Evolutionary conservation across 1,284 basidiomycete species (phyloP), one percentile per base, ranked within the genome.

Genomic region (Somion occarium): DNA sequence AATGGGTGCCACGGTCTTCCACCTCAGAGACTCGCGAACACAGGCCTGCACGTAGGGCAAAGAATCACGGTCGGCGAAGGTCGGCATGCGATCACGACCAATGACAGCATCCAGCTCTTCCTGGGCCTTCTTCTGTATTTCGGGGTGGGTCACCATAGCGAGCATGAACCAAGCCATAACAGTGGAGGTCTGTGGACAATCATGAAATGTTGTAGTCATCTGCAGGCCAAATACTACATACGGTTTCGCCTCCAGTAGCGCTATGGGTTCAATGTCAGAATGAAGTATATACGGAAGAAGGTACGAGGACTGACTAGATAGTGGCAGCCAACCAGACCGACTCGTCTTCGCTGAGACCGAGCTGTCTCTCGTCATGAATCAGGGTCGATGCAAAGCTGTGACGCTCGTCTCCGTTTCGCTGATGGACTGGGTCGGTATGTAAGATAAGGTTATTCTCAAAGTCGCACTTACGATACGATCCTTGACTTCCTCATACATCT

Each of bases 81-180:
- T 57, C 0, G 73, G 73, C 12, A 66, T 37, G 24, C 70, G 53
- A 11, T 64, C 62, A 2, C 44, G 30, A 1, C 71, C 71, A 38
- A 72, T 59, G n/a, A 73, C 64, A n/a, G 53, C 48, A 54, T 75
- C 72, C 18, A 75, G 53, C 56, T 75, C 71, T 45, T 57, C 62
- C 26, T 67, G 66, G 1, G 69, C 70, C 26, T 64, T 63, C 23
- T 54, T 30, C 46, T 67, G 65, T 19, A 59, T 56, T 13, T 69
- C 61, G 2, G 69, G 71, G 51, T 66, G 57, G 9, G 53, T 51
- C 3, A 65, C 55, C 59, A 70, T 59, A 5, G 63, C 58, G n/a
- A 70, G 57, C 19, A 71, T 53, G 37, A 70, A 59, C 26, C 54
- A 19, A 12, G 18, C 4, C n/a, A 48, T 15, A 23, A 24, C 24